Percentiles rank a stretch among this genome's conserved stretches.
Evolutionary conservation across 106 monocot species (phyloP).

Genomic region (Xerophyta viscosa): DNA sequence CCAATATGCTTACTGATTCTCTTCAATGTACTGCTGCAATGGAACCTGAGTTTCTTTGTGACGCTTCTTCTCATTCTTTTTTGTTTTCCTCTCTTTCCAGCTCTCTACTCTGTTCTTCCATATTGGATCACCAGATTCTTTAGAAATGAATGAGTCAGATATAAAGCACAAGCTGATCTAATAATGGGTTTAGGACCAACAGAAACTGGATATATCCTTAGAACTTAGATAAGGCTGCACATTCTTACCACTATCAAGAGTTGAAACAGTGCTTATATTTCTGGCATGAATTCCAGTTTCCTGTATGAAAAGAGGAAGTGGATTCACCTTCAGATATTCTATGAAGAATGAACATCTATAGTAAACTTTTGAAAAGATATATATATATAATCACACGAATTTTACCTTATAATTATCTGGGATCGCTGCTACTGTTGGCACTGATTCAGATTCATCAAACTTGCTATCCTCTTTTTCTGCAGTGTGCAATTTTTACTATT

Average conservation of each 20-base stretch:
- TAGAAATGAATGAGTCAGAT: background rate
- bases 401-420: background rate
- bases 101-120: slow-evolving; percentile 96
- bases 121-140: slow-evolving; percentile 67
- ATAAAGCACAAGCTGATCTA: background rate
- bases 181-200: too few species aligned
- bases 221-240: background rate
- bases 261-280: slow-evolving; percentile 64
- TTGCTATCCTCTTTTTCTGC: slow-evolving; percentile 1
- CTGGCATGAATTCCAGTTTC: slow-evolving; percentile 54
- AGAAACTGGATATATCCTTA: too few species aligned
- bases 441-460: background rate
- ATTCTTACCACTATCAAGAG: slow-evolving; percentile 54
- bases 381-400: background rate
- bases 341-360: background rate
- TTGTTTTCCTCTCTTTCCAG: slow-evolving; percentile 88
- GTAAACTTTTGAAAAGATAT: background rate
- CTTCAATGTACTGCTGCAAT: slow-evolving; percentile 67
- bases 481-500: background rate
- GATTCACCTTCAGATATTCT: background rate
- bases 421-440: background rate
- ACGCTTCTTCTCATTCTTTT: slow-evolving; percentile 51
- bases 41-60: slow-evolving; percentile 46
- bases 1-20: slow-evolving; percentile 52
- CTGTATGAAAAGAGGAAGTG: slow-evolving; percentile 23